Evolutionary conservation across 306 rosid genomes (phyloP), one percentile per base, ranked within the genome.

Genomic region (Potentilla sterilis): DNA sequence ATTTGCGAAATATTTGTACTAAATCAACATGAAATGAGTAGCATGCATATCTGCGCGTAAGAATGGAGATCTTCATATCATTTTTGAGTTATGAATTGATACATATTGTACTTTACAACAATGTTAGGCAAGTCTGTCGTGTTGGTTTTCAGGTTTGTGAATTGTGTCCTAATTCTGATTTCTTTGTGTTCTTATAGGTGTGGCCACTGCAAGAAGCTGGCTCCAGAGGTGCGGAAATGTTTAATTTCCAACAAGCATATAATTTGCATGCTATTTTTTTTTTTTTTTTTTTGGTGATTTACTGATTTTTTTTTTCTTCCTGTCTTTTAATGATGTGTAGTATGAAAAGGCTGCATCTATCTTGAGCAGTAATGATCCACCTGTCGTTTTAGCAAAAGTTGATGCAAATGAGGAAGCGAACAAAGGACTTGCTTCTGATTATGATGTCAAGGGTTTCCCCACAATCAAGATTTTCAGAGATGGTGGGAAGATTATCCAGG

Each of bases 131-230:
- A 34, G 34, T 62, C 0, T 65, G 9, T 38, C 2, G 15, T 21
- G 49, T n/a, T 67, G n/a, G 16, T 9, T 32, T 59, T 43, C 1
- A 8, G 4, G 54, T 5, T 22, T 74, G 9, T 28, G 24, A 5
- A 42, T 58, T 49, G 6, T 19, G 18, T 40, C 7, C 7, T 46
- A 44, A 74, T 69, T 35, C 62, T 49, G 37, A n/a, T 22, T 9
- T 71, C 6, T 22, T 0, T 46, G 44, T 67, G 37, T 24, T 43
- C 55, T 35, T 81, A 48, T 77, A 96, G 99, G 99, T 96, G 98
- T 86, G 97, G 99, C n/a, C 97, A 92, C 88, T 96, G 99, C 73
- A 86, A 89, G 98, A 84, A 80, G 67, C 93, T 96, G 54, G 96
- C 91, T 65, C 99, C 99, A 4, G 99, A 96, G 99, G 99, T 96